Base-by-base conservation (phyloP, 345 rosid species). In the Gossypium turneri region DNA sequence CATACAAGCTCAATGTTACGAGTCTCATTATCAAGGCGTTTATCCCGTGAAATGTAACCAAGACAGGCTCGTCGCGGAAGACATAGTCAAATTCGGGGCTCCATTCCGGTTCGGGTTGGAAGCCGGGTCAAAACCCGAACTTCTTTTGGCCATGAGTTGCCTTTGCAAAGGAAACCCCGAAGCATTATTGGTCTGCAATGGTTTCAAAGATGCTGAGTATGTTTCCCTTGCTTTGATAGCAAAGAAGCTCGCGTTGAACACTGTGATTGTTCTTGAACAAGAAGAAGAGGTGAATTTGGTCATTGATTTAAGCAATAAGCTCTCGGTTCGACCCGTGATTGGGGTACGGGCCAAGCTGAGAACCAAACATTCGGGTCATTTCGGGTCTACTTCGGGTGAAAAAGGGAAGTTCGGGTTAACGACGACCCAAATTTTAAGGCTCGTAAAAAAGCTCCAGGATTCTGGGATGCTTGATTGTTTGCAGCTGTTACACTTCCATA, bases 41-140 rank as follows among this genome's bases (percentile, higher is more conserved):
- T 94, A 86, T 71, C 99, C 99, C 2, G 99, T 94, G 73, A 94
- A 94, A 84, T 94, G 99, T 72, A 94, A 94, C 81, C 99, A 94
- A 72, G 97, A 94, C 81, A 87, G 97, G 19, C 92, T 88, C 72
- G 89, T 94, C 3, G 89, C 90, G 7, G 98, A 92, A 43, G 99
- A 94, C 79, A 88, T 94, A 12, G 98, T 94, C 51, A 81, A 69
- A 68, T 91, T 92, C 67, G 99, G 99, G 9, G 86, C 85, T 3
- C 59, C 78, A 6, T 92, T 89, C 80, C 86, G 97, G 25, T 93
- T 94, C 76, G 99, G 99, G 15, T 73, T 94, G n/a, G 99, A 94
- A 68, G 94, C 99, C 57, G 99, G 99, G 72, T 94, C 99, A 3
- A 94, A 94, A 38, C 99, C 98, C 16, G 98, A 94, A 86, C 93